These are phyloP conservation scores for Lobosporangium transversale DNA, from an alignment of 192 early-diverging fungal genomes.

Conservation along the genomic window DNA sequence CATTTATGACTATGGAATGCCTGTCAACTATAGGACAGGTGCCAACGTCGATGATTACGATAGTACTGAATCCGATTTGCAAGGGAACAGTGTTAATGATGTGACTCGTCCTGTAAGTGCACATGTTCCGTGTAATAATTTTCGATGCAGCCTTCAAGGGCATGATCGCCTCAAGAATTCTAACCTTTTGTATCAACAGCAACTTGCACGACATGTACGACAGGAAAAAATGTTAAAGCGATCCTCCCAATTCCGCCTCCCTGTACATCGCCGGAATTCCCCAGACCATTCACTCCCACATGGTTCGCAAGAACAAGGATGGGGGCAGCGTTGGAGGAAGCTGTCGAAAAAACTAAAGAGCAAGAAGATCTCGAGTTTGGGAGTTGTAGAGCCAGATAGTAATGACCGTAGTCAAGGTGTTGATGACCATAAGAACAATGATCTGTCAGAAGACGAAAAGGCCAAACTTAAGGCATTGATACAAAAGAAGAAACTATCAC, in stretches of 20 bases:
- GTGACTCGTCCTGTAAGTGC: no score
- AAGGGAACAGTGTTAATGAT: no score
- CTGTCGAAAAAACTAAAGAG: not conserved
- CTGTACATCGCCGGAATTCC: not conserved
- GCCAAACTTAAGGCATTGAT: slow-evolving; percentile 16
- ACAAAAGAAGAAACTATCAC: slow-evolving; percentile 9
- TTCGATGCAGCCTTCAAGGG: no score
- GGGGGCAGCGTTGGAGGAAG: not conserved
- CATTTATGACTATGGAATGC: slow-evolving; percentile 15
- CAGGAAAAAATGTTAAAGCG: slow-evolving; percentile 16
- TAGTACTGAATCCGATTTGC: not conserved
- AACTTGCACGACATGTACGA: not conserved
- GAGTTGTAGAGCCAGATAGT: not conserved
- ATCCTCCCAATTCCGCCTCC: slow-evolving; percentile 1
- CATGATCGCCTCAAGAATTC: not conserved
- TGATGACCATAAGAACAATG: not conserved
- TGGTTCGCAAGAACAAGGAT: not conserved
- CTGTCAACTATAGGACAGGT: slow-evolving; percentile 8
- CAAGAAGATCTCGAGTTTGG: not conserved
- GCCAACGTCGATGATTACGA: slow-evolving; percentile 1
- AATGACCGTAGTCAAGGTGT: not conserved
- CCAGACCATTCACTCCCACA: not conserved
- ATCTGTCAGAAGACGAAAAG: slow-evolving; percentile 8
- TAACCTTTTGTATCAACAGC: not conserved
- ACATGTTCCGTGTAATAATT: no score